Percentiles rank a stretch among this genome's conserved stretches.
Evolutionary conservation across 345 rosid genomes (phyloP).

Genomic region (Abelmoschus esculentus): DNA sequence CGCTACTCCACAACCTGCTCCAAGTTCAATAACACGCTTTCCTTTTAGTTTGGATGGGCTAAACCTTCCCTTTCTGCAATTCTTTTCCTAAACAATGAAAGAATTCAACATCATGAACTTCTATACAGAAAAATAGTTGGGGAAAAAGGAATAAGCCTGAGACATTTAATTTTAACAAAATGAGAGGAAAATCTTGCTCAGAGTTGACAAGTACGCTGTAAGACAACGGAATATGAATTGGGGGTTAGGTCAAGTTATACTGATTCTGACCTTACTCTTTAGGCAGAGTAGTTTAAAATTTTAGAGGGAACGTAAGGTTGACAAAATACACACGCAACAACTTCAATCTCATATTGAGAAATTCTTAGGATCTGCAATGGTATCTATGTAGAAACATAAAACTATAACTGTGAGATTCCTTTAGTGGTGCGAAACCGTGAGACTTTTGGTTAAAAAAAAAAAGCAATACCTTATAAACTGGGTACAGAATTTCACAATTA

Average conservation of each 20-base stretch:
- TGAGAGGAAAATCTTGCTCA: background rate
- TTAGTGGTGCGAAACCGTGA: background rate
- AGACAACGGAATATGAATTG: background rate
- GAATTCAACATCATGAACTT: background rate
- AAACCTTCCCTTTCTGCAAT: slow-evolving; percentile 82
- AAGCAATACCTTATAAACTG: background rate
- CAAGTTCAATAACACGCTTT: slow-evolving; percentile 83
- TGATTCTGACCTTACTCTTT: background rate
- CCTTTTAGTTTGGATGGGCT: slow-evolving; percentile 79
- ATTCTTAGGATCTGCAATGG: background rate
- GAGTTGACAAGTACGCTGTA: background rate
- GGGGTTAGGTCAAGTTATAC: background rate
- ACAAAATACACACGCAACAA: background rate
- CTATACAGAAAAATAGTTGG: background rate
- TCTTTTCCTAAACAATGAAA: slow-evolving; percentile 50
- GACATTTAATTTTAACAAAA: slow-evolving; percentile 10
- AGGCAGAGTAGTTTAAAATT: background rate
- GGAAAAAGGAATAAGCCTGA: background rate
- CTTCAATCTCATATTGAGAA: background rate
- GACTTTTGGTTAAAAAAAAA: background rate
- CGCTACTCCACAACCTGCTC: slow-evolving; percentile 96
- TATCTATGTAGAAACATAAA: background rate
- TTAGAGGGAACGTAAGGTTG: background rate
- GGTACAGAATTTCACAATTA: background rate
- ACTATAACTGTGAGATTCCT: background rate